Evolutionary conservation across 2,329 filamentous ascomycete species (phyloP).

Genomic region (Ramularia endophylla): DNA sequence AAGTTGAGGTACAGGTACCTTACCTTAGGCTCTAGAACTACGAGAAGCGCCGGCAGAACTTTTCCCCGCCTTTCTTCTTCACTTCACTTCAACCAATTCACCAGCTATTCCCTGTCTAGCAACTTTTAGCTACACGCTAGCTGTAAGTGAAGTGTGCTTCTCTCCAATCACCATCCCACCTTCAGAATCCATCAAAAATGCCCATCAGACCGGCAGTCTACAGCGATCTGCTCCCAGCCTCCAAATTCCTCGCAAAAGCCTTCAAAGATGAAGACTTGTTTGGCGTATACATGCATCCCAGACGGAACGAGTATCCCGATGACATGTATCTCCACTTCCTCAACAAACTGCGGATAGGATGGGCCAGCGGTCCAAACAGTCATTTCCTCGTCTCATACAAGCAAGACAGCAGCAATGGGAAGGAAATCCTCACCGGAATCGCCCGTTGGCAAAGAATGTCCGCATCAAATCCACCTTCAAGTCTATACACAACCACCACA

Average conservation of each 20-base stretch:
- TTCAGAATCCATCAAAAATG: slow-evolving; percentile 11
- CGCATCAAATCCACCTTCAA: slow-evolving; percentile 1
- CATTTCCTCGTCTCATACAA: slow-evolving; percentile 17
- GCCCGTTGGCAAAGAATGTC: slow-evolving; percentile 23
- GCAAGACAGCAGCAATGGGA: background rate
- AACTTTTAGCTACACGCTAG: no score
- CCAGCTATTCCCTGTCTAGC: no score
- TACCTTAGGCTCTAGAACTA: no score
- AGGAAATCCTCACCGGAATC: slow-evolving; percentile 20
- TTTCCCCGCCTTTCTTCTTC: no score
- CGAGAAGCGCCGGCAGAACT: no score
- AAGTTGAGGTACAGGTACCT: no score
- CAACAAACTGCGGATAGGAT: slow-evolving; percentile 15
- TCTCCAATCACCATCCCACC: background rate
- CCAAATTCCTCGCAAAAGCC: slow-evolving; percentile 20
- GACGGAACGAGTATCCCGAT: slow-evolving; percentile 19
- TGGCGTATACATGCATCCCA: slow-evolving; percentile 21
- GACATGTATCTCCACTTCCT: slow-evolving; percentile 25
- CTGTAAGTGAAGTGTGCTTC: no score
- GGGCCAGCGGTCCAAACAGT: slow-evolving; percentile 10
- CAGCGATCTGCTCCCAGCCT: slow-evolving; percentile 21
- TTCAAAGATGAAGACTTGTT: slow-evolving; percentile 24
- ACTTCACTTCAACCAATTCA: no score
- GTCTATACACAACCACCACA: slow-evolving; percentile 3
- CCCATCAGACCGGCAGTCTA: slow-evolving; percentile 22